A percentile compares a stretch with the other conserved stretches of the same genome.
phyloP scores from a whole-genome alignment of 2,329 filamentous ascomycete genomes.

The Podosphaera leucotricha region DNA sequence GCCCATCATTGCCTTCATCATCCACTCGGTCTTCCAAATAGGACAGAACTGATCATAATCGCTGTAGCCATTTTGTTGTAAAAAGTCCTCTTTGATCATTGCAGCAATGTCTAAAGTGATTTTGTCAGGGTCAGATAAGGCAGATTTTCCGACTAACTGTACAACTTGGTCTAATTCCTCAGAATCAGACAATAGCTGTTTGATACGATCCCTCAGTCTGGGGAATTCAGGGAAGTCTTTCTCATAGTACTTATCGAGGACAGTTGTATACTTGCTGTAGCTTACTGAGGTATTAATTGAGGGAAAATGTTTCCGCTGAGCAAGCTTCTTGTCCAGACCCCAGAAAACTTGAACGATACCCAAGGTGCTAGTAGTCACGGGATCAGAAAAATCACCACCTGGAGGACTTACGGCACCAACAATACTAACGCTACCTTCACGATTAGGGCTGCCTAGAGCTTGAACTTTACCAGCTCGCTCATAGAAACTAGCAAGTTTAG shows the following conservation, averaged over 20 bases:
- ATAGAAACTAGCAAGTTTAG: slow-evolving; percentile 97
- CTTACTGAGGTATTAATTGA: slow-evolving; percentile 88
- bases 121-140: slow-evolving; percentile 89
- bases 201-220: slow-evolving; percentile 74
- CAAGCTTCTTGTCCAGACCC: slow-evolving; percentile 98
- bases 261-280: slow-evolving; percentile 86
- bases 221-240: slow-evolving; percentile 90
- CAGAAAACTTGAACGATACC: slow-evolving; percentile 99
- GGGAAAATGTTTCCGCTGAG: slow-evolving; percentile 96
- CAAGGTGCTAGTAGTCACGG: slow-evolving; percentile 79
- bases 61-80: slow-evolving; percentile 97
- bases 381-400: slow-evolving; percentile 97
- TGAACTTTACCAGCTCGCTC: slow-evolving; percentile 82
- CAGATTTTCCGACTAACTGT: slow-evolving; percentile 92
- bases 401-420: slow-evolving; percentile 93
- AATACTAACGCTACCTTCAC: slow-evolving; percentile 83
- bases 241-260: slow-evolving; percentile 83
- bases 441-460: slow-evolving; percentile 69
- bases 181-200: slow-evolving; percentile 77
- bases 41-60: slow-evolving; percentile 99
- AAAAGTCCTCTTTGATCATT: slow-evolving; percentile 90
- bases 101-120: slow-evolving; percentile 85
- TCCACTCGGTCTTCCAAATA: slow-evolving; percentile 98
- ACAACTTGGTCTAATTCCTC: slow-evolving; percentile 98
- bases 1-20: slow-evolving; percentile 99